Percentiles rank a stretch among this genome's conserved stretches.
Conservation (phyloP, 352 stramenopile genomes). For the Globisporangium alternatum region DNA sequence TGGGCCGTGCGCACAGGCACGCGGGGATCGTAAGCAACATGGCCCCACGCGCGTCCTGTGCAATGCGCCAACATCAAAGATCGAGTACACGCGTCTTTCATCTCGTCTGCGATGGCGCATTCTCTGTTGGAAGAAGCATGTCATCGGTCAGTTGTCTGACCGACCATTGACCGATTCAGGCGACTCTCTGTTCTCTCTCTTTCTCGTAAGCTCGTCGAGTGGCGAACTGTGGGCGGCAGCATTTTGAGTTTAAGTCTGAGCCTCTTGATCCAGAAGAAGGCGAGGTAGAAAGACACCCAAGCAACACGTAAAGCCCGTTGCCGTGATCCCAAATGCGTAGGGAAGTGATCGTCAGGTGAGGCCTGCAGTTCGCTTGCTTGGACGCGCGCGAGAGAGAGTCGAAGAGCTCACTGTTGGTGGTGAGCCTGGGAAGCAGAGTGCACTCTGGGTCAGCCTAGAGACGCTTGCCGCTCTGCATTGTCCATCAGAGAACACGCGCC, state of each 20-base stretch:
- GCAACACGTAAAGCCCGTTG: neutral
- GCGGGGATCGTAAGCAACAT: neutral
- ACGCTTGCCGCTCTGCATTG: neutral
- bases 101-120: neutral
- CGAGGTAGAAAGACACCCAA: neutral
- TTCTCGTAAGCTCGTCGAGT: neutral
- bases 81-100: neutral
- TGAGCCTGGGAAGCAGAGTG: neutral
- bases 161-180: neutral
- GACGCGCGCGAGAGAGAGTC: neutral
- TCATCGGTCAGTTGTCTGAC: neutral
- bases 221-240: neutral
- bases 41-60: neutral
- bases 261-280: neutral
- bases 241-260: slow-evolving; percentile 28
- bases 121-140: neutral
- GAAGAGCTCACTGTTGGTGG: neutral
- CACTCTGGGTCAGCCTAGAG: neutral
- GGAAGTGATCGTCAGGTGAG: slow-evolving; percentile 3
- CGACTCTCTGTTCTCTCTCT: neutral
- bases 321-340: neutral
- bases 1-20: neutral
- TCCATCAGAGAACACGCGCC: neutral
- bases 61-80: neutral
- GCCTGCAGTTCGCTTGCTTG: neutral